Evolutionary conservation across 768 basidiomycete genomes (phyloP), one percentile per base, ranked within the genome.

Genomic region (Boletellus emodensis): DNA sequence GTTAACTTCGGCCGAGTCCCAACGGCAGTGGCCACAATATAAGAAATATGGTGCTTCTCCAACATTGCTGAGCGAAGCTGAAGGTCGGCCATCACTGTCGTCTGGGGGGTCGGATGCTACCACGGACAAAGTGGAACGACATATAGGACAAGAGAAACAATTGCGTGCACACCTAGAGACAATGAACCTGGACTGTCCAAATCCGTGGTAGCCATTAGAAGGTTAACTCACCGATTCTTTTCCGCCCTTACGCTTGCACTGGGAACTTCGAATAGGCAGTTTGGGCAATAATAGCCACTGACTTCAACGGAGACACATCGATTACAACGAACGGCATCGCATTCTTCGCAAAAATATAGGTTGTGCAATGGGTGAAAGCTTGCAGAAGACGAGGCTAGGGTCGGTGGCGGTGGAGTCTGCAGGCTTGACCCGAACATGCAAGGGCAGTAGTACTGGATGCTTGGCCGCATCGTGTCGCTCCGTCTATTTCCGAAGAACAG

Each of bases 291-390:
- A 67, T 98, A 99, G 38, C 90, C 91, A 65, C 91, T 90, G 65
- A 98, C 89, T 80, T 99, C 96, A 39, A 92, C 75, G 8, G 85
- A 79, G 2, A 95, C 91, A 60, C 96, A 99, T 56, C 85, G 80
- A 66, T 96, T 90, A 64, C 96, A 99, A 49, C 94, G 77, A 39
- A 99, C 81, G 2, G 90, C 87, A 68, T 98, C 95, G 69, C 96
- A 99, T 79, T 98, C 95, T 69, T 97, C 94, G 68, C 96, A 99
- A 67, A 98, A 98, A 70, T 92, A 96, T 8, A 99, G 82, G 26
- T 79, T 80, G 60, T 90, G 81, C 2, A 98, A 78, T 6, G 86
- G 79, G 59, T 94, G 90, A 64, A 94, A 91, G 58, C 82, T 85
- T 60, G 84, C 80, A 0, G 84, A 81, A 0, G 93, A 91, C 0